phyloP scores from a whole-genome alignment of 2,329 filamentous ascomycete species.

The Aulographum hederae region DNA sequence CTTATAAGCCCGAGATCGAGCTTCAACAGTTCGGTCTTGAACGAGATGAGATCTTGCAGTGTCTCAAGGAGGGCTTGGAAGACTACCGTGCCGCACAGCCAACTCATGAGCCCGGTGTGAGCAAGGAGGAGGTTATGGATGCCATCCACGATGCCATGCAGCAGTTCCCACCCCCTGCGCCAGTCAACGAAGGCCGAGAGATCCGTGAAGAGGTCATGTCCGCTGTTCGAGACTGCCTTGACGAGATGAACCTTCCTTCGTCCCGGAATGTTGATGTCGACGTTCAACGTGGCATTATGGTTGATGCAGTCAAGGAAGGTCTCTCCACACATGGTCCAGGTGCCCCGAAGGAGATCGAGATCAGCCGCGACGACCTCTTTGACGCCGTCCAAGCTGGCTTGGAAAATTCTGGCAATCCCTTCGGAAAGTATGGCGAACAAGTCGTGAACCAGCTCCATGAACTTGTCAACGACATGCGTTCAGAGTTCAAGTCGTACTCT shows the following conservation, averaged over 20 bases:
- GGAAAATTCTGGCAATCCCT: slow-evolving; percentile 31
- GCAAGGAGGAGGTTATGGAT: slow-evolving; percentile 64
- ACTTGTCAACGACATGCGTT: slow-evolving; percentile 41
- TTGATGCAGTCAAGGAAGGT: slow-evolving; percentile 40
- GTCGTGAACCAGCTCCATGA: slow-evolving; percentile 41
- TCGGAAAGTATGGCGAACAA: slow-evolving; percentile 36
- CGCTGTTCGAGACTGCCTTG: slow-evolving; percentile 70
- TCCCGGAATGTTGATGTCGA: slow-evolving; percentile 16
- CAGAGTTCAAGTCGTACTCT: slow-evolving; percentile 59
- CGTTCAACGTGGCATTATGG: slow-evolving; percentile 34
- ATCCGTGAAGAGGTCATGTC: slow-evolving; percentile 71
- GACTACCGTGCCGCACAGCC: slow-evolving; percentile 43
- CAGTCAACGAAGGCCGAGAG: slow-evolving; percentile 49
- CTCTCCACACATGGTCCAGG: slow-evolving; percentile 23
- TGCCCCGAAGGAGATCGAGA: slow-evolving; percentile 23
- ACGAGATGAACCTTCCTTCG: slow-evolving; percentile 48
- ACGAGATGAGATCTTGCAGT: slow-evolving; percentile 74
- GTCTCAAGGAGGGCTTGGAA: slow-evolving; percentile 68
- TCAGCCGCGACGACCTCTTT: slow-evolving; percentile 33
- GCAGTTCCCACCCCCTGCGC: slow-evolving; percentile 56
- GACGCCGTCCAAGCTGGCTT: slow-evolving; percentile 39
- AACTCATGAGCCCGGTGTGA: slow-evolving; percentile 15
- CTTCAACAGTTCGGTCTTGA: slow-evolving; percentile 81
- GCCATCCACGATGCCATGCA: slow-evolving; percentile 76
- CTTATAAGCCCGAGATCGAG: slow-evolving; percentile 84